These are phyloP conservation scores for Phytophthora litchii DNA, from an alignment of 352 stramenopile species.

Conservation along the genomic window DNA sequence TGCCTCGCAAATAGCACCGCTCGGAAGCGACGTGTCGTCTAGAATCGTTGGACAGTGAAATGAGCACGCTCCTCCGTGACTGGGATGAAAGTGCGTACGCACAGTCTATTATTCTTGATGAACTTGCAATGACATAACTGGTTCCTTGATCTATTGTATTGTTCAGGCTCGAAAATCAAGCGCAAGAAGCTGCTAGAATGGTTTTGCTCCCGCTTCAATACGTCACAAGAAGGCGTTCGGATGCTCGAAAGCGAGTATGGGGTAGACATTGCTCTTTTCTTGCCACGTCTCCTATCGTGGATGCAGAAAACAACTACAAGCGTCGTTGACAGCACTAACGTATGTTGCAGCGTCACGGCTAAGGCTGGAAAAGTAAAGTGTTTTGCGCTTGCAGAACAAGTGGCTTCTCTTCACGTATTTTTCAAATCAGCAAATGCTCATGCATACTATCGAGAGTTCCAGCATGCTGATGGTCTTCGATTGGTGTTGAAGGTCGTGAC, in stretches of 20 bases:
- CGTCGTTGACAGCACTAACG: slow-evolving; percentile 4
- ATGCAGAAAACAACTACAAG: slow-evolving; percentile 54
- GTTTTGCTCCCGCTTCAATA: slow-evolving; percentile 43
- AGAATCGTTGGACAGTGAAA: slow-evolving; percentile 1
- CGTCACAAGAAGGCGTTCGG: slow-evolving; percentile 15
- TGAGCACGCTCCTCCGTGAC: slow-evolving; percentile 57
- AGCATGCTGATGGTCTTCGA: slow-evolving; percentile 54
- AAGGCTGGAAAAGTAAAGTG: slow-evolving; percentile 14
- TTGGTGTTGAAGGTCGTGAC: slow-evolving; percentile 53
- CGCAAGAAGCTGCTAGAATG: slow-evolving; percentile 64
- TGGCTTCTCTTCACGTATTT: slow-evolving; percentile 58
- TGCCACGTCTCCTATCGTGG: slow-evolving; percentile 69
- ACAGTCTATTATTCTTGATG: slow-evolving; percentile 1
- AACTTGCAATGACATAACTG: slow-evolving; percentile 2
- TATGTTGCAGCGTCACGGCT: slow-evolving; percentile 8
- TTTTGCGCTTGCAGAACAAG: slow-evolving; percentile 50
- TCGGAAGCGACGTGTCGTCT: slow-evolving; percentile 24
- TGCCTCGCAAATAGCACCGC: slow-evolving; percentile 50
- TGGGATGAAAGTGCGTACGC: slow-evolving; percentile 67
- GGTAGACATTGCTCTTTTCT: slow-evolving; percentile 51
- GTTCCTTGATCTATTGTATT: not conserved
- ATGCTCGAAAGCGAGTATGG: slow-evolving; percentile 55
- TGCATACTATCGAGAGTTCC: slow-evolving; percentile 55
- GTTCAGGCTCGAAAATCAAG: slow-evolving; percentile 49
- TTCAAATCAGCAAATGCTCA: slow-evolving; percentile 44